phyloP scores from a whole-genome alignment of 2,329 filamentous ascomycete genomes.

The Lojkania enalia region DNA sequence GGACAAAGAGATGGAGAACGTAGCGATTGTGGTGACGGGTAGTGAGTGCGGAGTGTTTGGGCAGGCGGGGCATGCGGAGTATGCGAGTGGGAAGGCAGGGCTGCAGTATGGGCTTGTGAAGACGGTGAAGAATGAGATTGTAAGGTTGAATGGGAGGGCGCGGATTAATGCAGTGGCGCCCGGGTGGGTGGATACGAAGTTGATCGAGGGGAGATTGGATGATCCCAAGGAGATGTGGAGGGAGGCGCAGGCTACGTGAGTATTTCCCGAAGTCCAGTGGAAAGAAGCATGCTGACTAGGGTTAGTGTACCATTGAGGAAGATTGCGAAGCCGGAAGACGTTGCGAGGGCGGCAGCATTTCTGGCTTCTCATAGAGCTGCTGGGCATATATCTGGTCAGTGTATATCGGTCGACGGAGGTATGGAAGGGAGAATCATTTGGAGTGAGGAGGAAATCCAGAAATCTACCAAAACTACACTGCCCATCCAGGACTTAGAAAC shows the following conservation, averaged over 20 bases:
- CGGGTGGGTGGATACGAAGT: slow-evolving; percentile 53
- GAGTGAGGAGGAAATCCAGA: slow-evolving; percentile 48
- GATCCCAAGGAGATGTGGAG: slow-evolving; percentile 55
- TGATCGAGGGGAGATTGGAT: slow-evolving; percentile 55
- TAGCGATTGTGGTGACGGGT: slow-evolving; percentile 58
- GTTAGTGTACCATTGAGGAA: slow-evolving; percentile 49
- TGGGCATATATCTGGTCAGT: slow-evolving; percentile 60
- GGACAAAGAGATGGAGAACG: slow-evolving; percentile 51
- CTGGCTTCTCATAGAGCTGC: slow-evolving; percentile 56
- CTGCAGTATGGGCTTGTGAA: slow-evolving; percentile 58
- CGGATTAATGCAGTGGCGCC: slow-evolving; percentile 58
- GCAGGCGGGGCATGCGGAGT: slow-evolving; percentile 55
- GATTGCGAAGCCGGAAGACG: slow-evolving; percentile 54
- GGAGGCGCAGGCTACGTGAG: slow-evolving; percentile 53
- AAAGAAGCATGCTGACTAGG: not conserved
- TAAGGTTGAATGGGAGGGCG: slow-evolving; percentile 54
- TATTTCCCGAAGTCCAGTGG: not conserved
- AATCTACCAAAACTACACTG: slow-evolving; percentile 1
- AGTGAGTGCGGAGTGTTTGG: slow-evolving; percentile 58
- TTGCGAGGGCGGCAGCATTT: slow-evolving; percentile 55
- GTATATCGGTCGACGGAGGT: slow-evolving; percentile 55
- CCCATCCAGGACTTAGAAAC: not conserved
- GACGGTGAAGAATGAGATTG: slow-evolving; percentile 60
- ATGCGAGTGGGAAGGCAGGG: slow-evolving; percentile 53
- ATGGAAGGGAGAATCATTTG: slow-evolving; percentile 57